Evolutionary conservation across 805 yeast species (phyloP).

Genomic region (Candida easanensis): DNA sequence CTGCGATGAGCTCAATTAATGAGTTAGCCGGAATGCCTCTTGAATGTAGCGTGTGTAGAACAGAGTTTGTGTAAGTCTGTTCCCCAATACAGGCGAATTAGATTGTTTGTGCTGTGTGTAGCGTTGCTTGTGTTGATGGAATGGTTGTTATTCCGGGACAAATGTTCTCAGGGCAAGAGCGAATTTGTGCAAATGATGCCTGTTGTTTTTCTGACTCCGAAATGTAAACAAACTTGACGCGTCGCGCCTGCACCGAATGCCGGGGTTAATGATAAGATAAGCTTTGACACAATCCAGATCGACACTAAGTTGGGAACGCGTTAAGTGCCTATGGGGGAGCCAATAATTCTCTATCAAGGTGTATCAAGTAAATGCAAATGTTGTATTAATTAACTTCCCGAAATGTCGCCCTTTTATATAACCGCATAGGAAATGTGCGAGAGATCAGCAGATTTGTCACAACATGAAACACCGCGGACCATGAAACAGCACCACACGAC

Average conservation of each 20-base stretch:
- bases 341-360: too few relatives aligned
- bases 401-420: too few relatives aligned
- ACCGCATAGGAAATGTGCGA: too few relatives aligned
- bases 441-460: neutral
- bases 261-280: neutral
- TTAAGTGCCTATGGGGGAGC: too few relatives aligned
- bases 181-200: neutral
- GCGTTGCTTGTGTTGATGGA: too few relatives aligned
- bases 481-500: slow-evolving; percentile 1
- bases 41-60: too few relatives aligned
- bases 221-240: slow-evolving; percentile 1
- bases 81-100: neutral
- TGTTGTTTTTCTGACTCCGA: neutral
- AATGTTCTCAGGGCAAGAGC: neutral
- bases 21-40: neutral
- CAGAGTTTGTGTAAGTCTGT: too few relatives aligned
- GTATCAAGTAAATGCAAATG: neutral
- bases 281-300: slow-evolving; percentile 1
- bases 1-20: neutral
- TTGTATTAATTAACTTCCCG: too few relatives aligned
- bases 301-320: too few relatives aligned
- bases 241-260: neutral
- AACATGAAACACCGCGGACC: neutral
- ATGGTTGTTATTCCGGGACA: neutral
- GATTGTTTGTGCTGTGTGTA: too few relatives aligned